Conservation (phyloP, 352 stramenopile species). For the Aphanomyces euteiches region DNA sequence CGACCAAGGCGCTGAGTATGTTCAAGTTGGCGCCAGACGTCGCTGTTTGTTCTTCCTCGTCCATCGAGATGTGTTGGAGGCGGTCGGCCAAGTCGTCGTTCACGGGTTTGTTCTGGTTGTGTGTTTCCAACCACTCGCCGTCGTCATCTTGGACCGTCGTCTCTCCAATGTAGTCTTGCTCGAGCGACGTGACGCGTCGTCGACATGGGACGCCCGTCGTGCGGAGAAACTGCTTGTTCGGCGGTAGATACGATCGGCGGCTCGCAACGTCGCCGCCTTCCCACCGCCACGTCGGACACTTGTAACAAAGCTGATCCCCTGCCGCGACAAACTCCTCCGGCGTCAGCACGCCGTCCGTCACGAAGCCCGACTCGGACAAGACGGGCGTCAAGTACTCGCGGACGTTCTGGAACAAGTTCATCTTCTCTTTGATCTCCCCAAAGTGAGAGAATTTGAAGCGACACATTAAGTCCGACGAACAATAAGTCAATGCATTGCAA, state of each 20-base stretch:
- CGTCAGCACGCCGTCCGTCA: constrained; percentile 93
- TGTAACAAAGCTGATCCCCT: constrained; percentile 95
- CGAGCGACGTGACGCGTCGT: constrained; percentile 67
- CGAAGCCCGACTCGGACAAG: constrained; percentile 90
- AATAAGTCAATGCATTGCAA: too few relatives aligned
- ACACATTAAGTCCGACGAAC: not conserved
- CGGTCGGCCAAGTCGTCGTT: constrained; percentile 46
- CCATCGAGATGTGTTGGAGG: constrained; percentile 59
- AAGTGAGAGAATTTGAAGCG: not conserved
- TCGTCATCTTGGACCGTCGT: constrained; percentile 61
- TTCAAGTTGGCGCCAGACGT: constrained; percentile 12
- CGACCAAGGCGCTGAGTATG: constrained; percentile 66
- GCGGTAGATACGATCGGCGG: constrained; percentile 63
- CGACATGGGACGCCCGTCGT: constrained; percentile 87
- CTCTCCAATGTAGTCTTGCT: constrained; percentile 71
- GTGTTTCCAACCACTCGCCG: constrained; percentile 87
- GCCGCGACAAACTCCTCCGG: constrained; percentile 95
- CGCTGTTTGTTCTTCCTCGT: constrained; percentile 26
- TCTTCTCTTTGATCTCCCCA: not conserved
- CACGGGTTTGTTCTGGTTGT: constrained; percentile 17
- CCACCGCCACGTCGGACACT: constrained; percentile 96
- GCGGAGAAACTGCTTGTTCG: constrained; percentile 86
- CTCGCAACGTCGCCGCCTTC: constrained; percentile 62
- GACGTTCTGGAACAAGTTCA: constrained; percentile 72
- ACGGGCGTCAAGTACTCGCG: constrained; percentile 86